A percentile compares a stretch with the other conserved stretches of the same genome.
Conservation (phyloP, 2,329 filamentous ascomycete species). For the Apiospora saccharicola region DNA sequence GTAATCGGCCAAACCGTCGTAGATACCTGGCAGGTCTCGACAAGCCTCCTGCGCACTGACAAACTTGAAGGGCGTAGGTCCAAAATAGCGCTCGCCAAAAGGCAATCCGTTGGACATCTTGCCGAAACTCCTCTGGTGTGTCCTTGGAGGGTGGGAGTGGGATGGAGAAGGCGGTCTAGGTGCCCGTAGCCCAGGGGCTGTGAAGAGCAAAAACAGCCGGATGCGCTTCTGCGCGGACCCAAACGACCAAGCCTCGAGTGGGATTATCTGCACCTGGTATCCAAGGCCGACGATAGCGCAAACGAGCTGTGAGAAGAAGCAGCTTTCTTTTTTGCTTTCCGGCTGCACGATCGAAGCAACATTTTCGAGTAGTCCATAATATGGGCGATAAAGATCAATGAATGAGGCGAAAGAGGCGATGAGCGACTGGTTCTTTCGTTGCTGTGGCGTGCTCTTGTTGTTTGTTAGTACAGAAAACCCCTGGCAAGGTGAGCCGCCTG, state of each 20-base stretch:
- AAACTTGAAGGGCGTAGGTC: conserved; percentile 66
- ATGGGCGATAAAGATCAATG: conserved; percentile 76
- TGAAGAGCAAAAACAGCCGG: conserved; percentile 75
- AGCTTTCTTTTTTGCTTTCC: conserved; percentile 57
- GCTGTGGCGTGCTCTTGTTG: conserved; percentile 60
- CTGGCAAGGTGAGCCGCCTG: conserved; percentile 79
- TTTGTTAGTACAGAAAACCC: conserved; percentile 74
- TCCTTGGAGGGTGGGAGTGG: conserved; percentile 63
- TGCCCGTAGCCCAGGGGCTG: conserved; percentile 69
- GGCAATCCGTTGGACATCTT: conserved; percentile 63
- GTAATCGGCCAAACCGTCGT: conserved; percentile 65
- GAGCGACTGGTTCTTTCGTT: conserved; percentile 76
- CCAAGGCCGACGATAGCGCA: conserved; percentile 77
- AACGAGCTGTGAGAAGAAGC: conserved; percentile 77
- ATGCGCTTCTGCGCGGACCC: conserved; percentile 71
- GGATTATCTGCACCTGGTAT: conserved; percentile 75
- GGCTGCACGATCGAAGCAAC: conserved; percentile 70
- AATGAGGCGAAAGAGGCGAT: conserved; percentile 79
- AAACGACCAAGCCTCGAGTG: conserved; percentile 73
- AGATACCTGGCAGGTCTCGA: conserved; percentile 67
- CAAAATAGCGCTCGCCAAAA: conserved; percentile 61
- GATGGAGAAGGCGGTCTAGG: conserved; percentile 65
- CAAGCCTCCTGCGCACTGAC: conserved; percentile 62
- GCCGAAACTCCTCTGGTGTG: conserved; percentile 55
- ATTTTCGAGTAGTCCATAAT: conserved; percentile 82